Evolutionary conservation across 176 grass and related monocot species (phyloP).

Genomic region (Oryza glaberrima): DNA sequence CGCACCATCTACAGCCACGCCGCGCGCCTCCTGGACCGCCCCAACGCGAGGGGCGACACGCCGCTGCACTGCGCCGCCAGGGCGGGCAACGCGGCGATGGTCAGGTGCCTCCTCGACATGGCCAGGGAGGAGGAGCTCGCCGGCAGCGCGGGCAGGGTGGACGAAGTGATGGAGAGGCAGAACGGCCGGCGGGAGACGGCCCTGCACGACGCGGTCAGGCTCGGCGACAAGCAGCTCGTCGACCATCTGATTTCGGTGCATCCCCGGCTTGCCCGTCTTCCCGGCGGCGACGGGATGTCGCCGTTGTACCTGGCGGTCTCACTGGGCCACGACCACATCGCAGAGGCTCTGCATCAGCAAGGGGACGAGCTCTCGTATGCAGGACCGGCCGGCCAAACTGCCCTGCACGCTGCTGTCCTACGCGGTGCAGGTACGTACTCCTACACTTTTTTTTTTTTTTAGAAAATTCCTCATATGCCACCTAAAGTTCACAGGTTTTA

Average conservation of each 20-base stretch:
- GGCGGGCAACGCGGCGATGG: not conserved
- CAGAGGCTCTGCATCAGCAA: not conserved
- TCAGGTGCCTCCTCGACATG: not conserved
- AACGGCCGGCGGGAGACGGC: not conserved
- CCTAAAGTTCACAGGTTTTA: no score
- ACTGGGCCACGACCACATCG: not conserved
- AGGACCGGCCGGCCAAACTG: not conserved
- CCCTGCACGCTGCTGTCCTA: not conserved
- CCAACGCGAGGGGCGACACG: not conserved
- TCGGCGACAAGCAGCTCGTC: not conserved
- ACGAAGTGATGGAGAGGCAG: not conserved
- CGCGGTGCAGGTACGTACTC: not conserved
- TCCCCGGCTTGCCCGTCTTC: not conserved
- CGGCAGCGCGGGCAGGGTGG: not conserved
- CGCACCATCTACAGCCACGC: not conserved
- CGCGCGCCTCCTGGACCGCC: not conserved
- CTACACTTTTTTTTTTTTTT: no score
- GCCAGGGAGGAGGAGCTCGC: not conserved
- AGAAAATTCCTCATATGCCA: no score
- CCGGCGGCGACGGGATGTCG: not conserved
- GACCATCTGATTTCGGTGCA: not conserved
- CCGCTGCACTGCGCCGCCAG: not conserved
- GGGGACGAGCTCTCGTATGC: not conserved
- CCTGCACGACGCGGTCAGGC: not conserved
- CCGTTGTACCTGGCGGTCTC: not conserved